These are phyloP conservation scores for Dendrobium catenatum DNA, from an alignment of 106 monocot species.

Conservation along the genomic window DNA sequence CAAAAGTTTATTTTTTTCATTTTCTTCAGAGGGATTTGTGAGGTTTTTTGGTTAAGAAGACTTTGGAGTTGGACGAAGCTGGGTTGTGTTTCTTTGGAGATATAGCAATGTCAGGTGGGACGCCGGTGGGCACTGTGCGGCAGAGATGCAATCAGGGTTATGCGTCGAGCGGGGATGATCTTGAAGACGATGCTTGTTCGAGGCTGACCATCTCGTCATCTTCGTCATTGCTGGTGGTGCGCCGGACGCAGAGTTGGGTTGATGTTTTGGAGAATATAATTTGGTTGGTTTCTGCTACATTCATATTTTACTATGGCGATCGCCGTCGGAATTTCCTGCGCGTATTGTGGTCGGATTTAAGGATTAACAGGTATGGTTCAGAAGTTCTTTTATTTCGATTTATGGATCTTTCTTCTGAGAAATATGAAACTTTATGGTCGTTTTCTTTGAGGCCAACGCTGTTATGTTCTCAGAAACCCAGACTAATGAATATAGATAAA, in stretches of 20 bases:
- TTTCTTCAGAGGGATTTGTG: neutral
- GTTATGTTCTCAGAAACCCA: neutral
- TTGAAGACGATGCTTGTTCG: slow-evolving; percentile 16
- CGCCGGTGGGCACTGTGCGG: slow-evolving; percentile 13
- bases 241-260: slow-evolving; percentile 5
- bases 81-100: neutral
- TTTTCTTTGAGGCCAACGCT: neutral
- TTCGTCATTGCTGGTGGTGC: neutral
- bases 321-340: slow-evolving; percentile 12
- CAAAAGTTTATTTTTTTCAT: neutral
- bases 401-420: neutral
- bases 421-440: neutral
- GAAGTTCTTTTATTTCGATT: neutral
- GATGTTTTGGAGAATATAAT: slow-evolving; percentile 11
- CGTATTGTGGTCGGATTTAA: slow-evolving; percentile 16
- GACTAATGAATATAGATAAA: neutral
- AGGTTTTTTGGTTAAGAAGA: neutral
- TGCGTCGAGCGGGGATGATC: slow-evolving; percentile 11
- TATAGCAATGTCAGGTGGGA: slow-evolving; percentile 15
- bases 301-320: slow-evolving; percentile 27
- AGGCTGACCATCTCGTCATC: neutral
- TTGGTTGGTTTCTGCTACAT: slow-evolving; percentile 14
- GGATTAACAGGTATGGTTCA: slow-evolving; percentile 20
- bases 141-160: slow-evolving; percentile 18
- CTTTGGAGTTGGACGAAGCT: neutral